Evolutionary conservation across 164 flowering plant species (phyloP).

Genomic region (Vitis rupestris): DNA sequence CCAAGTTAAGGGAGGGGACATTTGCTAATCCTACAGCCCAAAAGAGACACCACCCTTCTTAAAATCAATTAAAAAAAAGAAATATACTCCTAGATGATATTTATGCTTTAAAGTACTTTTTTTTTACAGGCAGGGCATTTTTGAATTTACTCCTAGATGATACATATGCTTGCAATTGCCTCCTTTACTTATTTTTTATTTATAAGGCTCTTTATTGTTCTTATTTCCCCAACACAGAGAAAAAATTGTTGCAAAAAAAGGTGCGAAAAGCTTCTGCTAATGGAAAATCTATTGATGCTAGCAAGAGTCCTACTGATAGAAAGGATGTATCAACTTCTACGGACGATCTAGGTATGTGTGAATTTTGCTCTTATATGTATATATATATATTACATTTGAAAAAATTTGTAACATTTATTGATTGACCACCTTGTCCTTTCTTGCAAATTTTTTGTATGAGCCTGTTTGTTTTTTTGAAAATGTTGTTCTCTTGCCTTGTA

Average conservation of each 20-base stretch:
- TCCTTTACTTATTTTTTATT: neutral
- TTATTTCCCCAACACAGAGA: conserved; percentile 50
- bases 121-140: neutral
- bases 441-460: too few relatives aligned
- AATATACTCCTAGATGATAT: too few relatives aligned
- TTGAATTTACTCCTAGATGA: neutral
- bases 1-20: too few relatives aligned
- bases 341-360: conserved; percentile 61
- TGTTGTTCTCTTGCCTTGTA: too few relatives aligned
- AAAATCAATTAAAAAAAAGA: too few relatives aligned
- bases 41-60: too few relatives aligned
- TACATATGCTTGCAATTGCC: neutral
- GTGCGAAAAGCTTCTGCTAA: conserved; percentile 56
- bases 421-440: too few relatives aligned
- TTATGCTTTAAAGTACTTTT: neutral
- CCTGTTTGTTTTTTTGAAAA: too few relatives aligned
- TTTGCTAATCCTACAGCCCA: too few relatives aligned
- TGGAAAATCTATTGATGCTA: conserved; percentile 40
- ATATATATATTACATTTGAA: neutral
- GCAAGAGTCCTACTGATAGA: conserved; percentile 28
- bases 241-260: conserved; percentile 70
- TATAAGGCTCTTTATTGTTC: neutral
- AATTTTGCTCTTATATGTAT: neutral
- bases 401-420: too few relatives aligned
- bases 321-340: conserved; percentile 74